A percentile compares a stretch with the other conserved stretches of the same genome.
Evolutionary conservation across 1,284 basidiomycete species (phyloP).

Genomic region (Xerocomus minutiporus): DNA sequence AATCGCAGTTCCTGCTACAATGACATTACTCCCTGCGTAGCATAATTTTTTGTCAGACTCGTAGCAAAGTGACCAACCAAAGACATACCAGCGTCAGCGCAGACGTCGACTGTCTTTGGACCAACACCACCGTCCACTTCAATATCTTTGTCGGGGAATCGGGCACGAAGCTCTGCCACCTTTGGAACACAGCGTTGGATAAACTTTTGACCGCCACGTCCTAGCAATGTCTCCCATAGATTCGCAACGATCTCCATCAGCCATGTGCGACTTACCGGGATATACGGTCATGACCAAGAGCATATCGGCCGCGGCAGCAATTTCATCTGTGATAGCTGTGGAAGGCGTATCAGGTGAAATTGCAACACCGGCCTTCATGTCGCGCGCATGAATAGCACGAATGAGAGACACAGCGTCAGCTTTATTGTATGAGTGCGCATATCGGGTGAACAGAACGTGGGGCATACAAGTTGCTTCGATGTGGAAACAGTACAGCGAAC

Average conservation of each 20-base stretch:
- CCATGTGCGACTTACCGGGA: conserved; percentile 51
- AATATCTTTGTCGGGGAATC: conserved; percentile 92
- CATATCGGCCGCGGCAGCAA: conserved; percentile 83
- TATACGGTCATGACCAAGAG: conserved; percentile 97
- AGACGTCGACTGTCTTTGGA: conserved; percentile 83
- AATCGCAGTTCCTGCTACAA: conserved; percentile 96
- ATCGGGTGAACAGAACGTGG: background rate
- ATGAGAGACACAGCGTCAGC: conserved; percentile 75
- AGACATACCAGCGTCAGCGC: conserved; percentile 81
- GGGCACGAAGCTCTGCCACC: conserved; percentile 84
- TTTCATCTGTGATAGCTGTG: conserved; percentile 75
- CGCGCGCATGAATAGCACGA: conserved; percentile 63
- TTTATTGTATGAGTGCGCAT: conserved; percentile 31
- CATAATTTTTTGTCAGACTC: background rate
- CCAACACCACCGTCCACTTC: conserved; percentile 98
- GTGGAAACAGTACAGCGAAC: conserved; percentile 95
- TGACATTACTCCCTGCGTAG: conserved; percentile 85
- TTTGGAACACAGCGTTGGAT: conserved; percentile 90
- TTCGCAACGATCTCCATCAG: background rate
- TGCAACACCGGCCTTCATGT: conserved; percentile 90
- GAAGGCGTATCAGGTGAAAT: conserved; percentile 93
- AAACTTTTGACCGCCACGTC: conserved; percentile 95
- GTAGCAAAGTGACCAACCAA: background rate
- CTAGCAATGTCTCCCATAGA: conserved; percentile 35
- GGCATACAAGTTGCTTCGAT: conserved; percentile 87